Percentiles rank a stretch among this genome's conserved stretches.
phyloP scores from a whole-genome alignment of 768 basidiomycete species.

The Mycena crocata region DNA sequence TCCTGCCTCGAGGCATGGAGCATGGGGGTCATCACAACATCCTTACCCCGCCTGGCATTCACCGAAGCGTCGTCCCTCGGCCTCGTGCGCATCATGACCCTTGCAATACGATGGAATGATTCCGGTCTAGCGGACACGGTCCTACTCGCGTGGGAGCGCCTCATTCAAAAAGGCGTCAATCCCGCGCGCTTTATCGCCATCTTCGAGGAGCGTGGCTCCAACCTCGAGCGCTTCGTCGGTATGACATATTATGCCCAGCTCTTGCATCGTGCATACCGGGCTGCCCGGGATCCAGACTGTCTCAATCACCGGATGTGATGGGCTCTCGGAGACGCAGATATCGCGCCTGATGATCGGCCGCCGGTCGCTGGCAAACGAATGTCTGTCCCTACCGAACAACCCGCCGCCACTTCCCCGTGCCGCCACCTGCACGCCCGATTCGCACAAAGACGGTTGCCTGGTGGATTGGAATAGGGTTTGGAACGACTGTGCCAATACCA shows the following conservation, averaged over 20 bases:
- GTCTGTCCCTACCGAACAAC: neutral
- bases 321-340: constrained; percentile 1
- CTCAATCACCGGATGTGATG: neutral
- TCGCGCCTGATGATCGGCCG: neutral
- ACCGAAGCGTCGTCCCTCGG: too few relatives aligned
- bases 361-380: neutral
- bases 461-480: neutral
- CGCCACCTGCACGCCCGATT: neutral
- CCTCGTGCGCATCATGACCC: neutral
- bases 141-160: constrained; percentile 1
- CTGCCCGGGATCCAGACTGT: neutral
- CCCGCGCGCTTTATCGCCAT: neutral
- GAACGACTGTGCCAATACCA: neutral
- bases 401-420: neutral
- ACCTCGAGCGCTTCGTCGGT: neutral
- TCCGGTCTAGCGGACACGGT: neutral
- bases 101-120: neutral
- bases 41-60: too few relatives aligned
- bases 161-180: neutral
- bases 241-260: constrained; percentile 13
- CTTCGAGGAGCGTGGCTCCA: neutral
- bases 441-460: neutral
- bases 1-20: too few relatives aligned
- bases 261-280: neutral
- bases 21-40: too few relatives aligned